Evolutionary conservation across 1,284 basidiomycete species (phyloP).

Genomic region (Somion occarium): DNA sequence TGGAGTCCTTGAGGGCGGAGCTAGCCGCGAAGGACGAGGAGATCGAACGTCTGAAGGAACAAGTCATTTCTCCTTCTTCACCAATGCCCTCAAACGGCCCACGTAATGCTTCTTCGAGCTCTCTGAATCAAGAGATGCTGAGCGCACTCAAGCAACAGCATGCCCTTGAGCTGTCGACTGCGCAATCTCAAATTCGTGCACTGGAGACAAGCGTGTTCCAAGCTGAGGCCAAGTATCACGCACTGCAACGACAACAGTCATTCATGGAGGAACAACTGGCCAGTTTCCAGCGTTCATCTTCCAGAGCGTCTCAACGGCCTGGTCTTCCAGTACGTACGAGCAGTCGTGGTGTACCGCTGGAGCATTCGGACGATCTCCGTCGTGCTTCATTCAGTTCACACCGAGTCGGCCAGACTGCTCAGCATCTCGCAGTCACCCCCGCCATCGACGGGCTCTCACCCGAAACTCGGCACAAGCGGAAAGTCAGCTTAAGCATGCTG

Average conservation of each 20-base stretch:
- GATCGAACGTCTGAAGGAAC: slow-evolving; percentile 45
- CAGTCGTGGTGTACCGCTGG: slow-evolving; percentile 38
- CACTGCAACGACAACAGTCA: slow-evolving; percentile 64
- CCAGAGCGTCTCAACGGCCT: slow-evolving; percentile 33
- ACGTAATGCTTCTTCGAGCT: slow-evolving; percentile 30
- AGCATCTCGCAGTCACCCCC: slow-evolving; percentile 33
- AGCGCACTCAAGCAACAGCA: slow-evolving; percentile 67
- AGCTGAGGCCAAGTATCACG: slow-evolving; percentile 64
- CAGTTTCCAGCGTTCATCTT: slow-evolving; percentile 34
- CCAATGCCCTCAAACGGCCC: slow-evolving; percentile 15
- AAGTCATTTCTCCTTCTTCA: slow-evolving; percentile 4
- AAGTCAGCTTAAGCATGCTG: slow-evolving; percentile 82
- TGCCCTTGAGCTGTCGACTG: slow-evolving; percentile 71
- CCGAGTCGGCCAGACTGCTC: slow-evolving; percentile 30
- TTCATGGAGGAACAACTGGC: slow-evolving; percentile 59
- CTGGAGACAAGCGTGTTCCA: slow-evolving; percentile 72
- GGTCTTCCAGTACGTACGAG: slow-evolving; percentile 43
- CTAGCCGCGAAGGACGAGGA: slow-evolving; percentile 59
- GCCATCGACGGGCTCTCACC: slow-evolving; percentile 48
- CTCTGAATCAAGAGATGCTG: slow-evolving; percentile 68
- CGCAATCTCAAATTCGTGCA: slow-evolving; percentile 71
- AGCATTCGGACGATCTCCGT: slow-evolving; percentile 39
- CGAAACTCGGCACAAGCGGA: slow-evolving; percentile 78
- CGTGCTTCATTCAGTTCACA: slow-evolving; percentile 40
- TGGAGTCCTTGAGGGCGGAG: slow-evolving; percentile 60